A percentile compares a stretch with the other conserved stretches of the same genome.
These are phyloP conservation scores for Heritiera fomes DNA, from an alignment of 345 rosid species.

Conservation along the genomic window DNA sequence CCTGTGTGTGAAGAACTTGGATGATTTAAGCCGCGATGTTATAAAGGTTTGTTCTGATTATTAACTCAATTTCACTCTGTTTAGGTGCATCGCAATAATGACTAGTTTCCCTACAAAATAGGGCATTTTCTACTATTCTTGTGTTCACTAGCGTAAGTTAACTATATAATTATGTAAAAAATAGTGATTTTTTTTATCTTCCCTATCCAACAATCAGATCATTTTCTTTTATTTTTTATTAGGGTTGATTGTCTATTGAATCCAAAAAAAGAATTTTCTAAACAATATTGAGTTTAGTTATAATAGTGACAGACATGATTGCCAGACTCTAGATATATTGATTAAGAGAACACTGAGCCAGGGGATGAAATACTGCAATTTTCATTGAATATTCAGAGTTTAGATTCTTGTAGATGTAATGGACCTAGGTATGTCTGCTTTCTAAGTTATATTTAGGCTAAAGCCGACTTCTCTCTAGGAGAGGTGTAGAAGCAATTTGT, in stretches of 20 bases:
- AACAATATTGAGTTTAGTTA: background rate
- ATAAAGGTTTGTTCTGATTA: constrained; percentile 60
- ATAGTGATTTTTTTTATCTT: background rate
- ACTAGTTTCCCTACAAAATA: background rate
- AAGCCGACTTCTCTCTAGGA: background rate
- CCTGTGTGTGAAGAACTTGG: constrained; percentile 49
- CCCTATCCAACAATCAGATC: background rate
- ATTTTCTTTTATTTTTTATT: background rate
- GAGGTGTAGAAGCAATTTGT: background rate
- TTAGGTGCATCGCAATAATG: background rate
- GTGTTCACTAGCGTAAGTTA: background rate
- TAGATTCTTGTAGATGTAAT: background rate
- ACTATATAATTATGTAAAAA: background rate
- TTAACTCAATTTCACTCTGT: background rate
- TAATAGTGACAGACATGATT: background rate
- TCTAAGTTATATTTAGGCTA: background rate
- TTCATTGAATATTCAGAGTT: background rate
- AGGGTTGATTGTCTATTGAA: background rate
- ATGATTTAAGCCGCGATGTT: constrained; percentile 86
- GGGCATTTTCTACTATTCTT: background rate
- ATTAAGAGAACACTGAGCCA: background rate
- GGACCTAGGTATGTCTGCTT: background rate
- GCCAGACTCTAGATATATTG: background rate
- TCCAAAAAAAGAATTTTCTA: background rate
- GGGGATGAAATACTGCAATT: background rate